Base-by-base conservation (phyloP, 305 asterid species). In the Rubia occidens region DNA sequence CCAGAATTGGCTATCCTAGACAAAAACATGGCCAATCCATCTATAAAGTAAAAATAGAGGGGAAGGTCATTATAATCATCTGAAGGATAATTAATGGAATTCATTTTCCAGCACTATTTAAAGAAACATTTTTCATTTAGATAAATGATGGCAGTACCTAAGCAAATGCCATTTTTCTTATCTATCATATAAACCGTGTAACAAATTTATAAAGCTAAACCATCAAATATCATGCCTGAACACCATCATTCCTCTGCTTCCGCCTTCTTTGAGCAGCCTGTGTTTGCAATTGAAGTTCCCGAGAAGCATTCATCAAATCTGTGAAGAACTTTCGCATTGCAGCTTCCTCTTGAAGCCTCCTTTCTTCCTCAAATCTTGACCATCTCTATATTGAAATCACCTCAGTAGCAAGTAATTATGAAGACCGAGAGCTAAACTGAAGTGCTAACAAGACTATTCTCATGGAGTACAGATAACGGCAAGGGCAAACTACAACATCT, bases 321-420 rank as follows among this genome's bases (percentile, higher is more conserved):
- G 90, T 84, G 65, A 91, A 95, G 75, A 95, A 95, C 81, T 85
- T 91, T 77, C 98, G 88, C 79, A 88, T 87, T 77, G 83, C 82
- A 76, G 92, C 86, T 78, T 95, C 99, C 65, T 87, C 82, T 45
- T 90, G 92, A 78, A 85, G 88, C 79, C 74, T 91, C 78, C 86
- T 96, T 82, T 91, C 98, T 73, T 95, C 99, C 84, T 95, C 98
- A 68, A 83, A 82, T 79, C 96, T 88, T 69, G 98, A 88, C 75
- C 85, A 74, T 75, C 99, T 85, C 99, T 95, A 88, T 80, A 80
- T 71, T 73, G 78, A 72, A 20, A 70, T 63, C 20, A 61, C 13
- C 42, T 66, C 54, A 17, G 8, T 40, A 68, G 69, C 66, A 24
- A 21, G n/a, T 10, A 51, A 60, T 47, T 42, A 14, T 8, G 11